Conservation (phyloP, 2,329 filamentous ascomycete species). For the Alternaria sp. region DNA sequence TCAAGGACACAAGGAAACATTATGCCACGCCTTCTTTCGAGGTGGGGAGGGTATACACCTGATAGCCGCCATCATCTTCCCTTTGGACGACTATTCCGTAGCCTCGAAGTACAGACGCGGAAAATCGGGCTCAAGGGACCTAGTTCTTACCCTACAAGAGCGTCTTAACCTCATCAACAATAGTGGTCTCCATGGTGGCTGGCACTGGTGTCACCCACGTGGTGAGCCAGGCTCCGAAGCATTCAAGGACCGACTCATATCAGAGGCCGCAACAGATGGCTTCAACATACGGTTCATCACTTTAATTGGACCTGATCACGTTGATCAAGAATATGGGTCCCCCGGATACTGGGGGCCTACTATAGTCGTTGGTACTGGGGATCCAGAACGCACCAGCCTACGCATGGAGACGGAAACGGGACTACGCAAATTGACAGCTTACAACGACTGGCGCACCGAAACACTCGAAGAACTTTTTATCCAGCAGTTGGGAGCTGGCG, state of each 20-base stretch:
- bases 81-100: background rate
- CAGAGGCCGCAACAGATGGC: background rate
- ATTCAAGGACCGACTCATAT: background rate
- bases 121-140: background rate
- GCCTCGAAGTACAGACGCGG: background rate
- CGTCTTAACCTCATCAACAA: background rate
- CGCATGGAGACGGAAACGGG: background rate
- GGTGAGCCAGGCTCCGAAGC: background rate
- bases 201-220: background rate
- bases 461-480: background rate
- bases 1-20: background rate
- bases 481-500: background rate
- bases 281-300: background rate
- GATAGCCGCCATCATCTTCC: background rate
- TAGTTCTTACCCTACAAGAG: background rate
- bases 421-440: background rate
- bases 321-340: background rate
- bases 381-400: background rate
- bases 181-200: background rate
- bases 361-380: background rate
- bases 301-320: background rate
- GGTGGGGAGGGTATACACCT: background rate
- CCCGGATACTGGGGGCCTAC: background rate
- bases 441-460: background rate
- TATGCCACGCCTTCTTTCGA: background rate